Evolutionary conservation across 1,284 basidiomycete genomes (phyloP), one percentile per base, ranked within the genome.

Genomic region (Heterobasidion irregulare): DNA sequence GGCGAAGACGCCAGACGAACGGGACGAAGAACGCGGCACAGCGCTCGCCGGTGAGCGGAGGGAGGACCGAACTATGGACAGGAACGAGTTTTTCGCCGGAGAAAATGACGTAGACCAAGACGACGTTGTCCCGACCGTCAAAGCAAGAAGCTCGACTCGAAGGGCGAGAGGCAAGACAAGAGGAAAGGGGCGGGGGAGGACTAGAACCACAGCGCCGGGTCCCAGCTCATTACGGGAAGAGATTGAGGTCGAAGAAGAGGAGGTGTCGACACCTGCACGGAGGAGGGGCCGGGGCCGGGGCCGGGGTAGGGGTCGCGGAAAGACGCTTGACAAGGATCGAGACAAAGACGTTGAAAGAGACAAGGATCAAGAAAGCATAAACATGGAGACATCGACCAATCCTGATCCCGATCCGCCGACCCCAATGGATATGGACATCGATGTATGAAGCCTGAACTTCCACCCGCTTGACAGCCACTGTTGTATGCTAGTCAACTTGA

Each of bases 41-140:
- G 80, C 75, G 2, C 63, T 68, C 35, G 82, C 78, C 2, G 86
- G 84, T 19, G 86, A 88, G 63, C 69, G 70, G 47, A 72, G 82
- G 56, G 68, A 65, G 4, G 83, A 84, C 57, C 70, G 76, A 18
- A 75, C 76, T 51, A 72, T 65, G 16, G 73, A 77, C 1, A 68
- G 78, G 58, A 88, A 86, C 61, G 89, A 91, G 61, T 89, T 75
- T 61, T 92, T 78, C 64, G 86, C 89, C 55, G 83, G 80, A 12
- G 87, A 90, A 32, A 75, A 80, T 52, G 89, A 91, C 61, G 72
- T 79, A 18, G 86, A 88, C 47, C 62, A 63, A 43, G 69, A 69
- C 2, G 67, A 65, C 41, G 55, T 57, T 4, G 54, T 9, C 5
- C 47, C n/a, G 56, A 47, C n/a, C 33, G 50, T 8, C 8, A 55